phyloP scores from a whole-genome alignment of 1,284 basidiomycete genomes.

The Chalciporus sp. region DNA sequence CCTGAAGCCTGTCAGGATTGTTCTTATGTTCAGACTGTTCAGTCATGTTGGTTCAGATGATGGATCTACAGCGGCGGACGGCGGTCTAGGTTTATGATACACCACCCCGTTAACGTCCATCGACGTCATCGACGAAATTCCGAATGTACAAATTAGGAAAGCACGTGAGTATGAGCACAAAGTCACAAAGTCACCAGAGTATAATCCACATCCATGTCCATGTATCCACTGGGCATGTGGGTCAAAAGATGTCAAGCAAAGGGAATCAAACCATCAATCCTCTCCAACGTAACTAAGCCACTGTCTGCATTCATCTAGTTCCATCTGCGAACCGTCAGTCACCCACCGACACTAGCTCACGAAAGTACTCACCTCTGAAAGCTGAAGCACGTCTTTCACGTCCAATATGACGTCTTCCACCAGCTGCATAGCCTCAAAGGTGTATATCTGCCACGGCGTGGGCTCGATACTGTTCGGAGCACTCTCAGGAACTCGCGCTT shows the following conservation, averaged over 20 bases:
- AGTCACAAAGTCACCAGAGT: not conserved
- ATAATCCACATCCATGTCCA: not conserved
- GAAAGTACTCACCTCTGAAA: conserved; percentile 43
- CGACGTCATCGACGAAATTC: conserved; percentile 4
- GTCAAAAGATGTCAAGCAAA: not conserved
- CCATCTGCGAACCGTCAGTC: conserved; percentile 21
- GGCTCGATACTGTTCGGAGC: conserved; percentile 5
- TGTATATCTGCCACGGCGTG: conserved; percentile 21
- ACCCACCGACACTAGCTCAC: not conserved
- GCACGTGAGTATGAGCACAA: not conserved
- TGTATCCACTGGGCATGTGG: not conserved
- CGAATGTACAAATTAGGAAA: conserved; percentile 18
- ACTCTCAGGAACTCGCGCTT: not conserved
- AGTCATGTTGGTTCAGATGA: not conserved
- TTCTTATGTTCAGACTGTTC: conserved; percentile 4
- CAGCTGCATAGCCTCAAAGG: conserved; percentile 35
- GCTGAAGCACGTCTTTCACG: conserved; percentile 43
- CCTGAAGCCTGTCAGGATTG: conserved; percentile 13
- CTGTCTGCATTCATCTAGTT: conserved; percentile 27
- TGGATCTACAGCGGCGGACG: not conserved
- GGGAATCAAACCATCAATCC: conserved; percentile 6
- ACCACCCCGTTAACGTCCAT: too few relatives aligned
- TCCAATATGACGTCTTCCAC: conserved; percentile 47
- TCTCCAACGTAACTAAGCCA: conserved; percentile 21
- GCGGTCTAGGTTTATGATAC: too few relatives aligned